Percentiles rank a stretch among this genome's conserved stretches.
phyloP scores from a whole-genome alignment of 768 basidiomycete genomes.

The Tylopilus rubrobrunneus region DNA sequence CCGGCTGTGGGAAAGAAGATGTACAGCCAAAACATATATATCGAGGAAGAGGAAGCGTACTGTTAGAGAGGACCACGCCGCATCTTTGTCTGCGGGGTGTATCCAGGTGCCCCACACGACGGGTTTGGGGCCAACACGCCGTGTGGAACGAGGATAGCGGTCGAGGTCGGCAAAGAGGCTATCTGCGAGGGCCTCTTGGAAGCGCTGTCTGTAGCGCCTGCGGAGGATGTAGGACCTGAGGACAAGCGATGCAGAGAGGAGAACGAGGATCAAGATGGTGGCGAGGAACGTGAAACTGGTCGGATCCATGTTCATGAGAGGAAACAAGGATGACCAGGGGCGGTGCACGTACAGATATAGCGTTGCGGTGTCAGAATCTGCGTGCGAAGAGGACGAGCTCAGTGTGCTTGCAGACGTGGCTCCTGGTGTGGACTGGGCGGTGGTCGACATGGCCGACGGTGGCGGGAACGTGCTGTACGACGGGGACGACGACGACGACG shows the following conservation, averaged over 20 bases:
- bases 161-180: slow-evolving; percentile 38
- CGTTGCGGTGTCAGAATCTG: slow-evolving; percentile 17
- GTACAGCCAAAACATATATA: neutral
- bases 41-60: slow-evolving; percentile 1
- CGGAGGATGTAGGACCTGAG: slow-evolving; percentile 60
- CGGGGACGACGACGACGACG: neutral
- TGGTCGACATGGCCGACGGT: slow-evolving; percentile 15
- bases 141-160: slow-evolving; percentile 2
- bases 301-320: slow-evolving; percentile 11
- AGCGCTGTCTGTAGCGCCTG: slow-evolving; percentile 49
- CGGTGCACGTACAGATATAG: slow-evolving; percentile 30
- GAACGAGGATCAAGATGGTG: slow-evolving; percentile 63
- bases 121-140: slow-evolving; percentile 11
- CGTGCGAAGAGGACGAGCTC: neutral
- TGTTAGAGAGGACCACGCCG: slow-evolving; percentile 13
- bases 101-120: slow-evolving; percentile 18
- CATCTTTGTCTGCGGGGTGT: neutral
- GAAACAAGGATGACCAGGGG: slow-evolving; percentile 2
- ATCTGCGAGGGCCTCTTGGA: slow-evolving; percentile 51
- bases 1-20: slow-evolving; percentile 10
- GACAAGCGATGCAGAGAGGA: slow-evolving; percentile 61
- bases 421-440: too few relatives aligned
- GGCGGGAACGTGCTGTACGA: neutral
- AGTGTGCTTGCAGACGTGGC: neutral
- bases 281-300: slow-evolving; percentile 69